Evolutionary conservation across 768 basidiomycete genomes (phyloP).

Genomic region (Crucibulum laeve): DNA sequence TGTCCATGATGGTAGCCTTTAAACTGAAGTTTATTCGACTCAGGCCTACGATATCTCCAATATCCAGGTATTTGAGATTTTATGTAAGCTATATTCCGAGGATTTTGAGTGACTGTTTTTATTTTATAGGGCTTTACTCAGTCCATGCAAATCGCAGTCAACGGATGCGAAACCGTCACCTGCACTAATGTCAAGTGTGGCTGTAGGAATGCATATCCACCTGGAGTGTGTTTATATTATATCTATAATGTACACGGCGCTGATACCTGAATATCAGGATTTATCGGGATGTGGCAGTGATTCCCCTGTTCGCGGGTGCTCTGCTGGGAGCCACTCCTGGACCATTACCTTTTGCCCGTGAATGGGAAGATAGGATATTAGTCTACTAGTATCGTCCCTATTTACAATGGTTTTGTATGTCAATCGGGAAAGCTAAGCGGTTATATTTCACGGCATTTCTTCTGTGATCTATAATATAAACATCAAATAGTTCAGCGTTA

Average conservation of each 20-base stretch:
- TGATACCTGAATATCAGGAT: conserved; percentile 16
- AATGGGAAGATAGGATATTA: conserved; percentile 1
- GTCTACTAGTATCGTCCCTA: no score
- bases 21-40: background rate
- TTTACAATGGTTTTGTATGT: no score
- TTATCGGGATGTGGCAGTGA: conserved; percentile 33
- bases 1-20: background rate
- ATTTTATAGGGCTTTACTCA: conserved; percentile 29
- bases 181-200: conserved; percentile 34
- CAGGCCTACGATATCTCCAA: conserved; percentile 40
- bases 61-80: conserved; percentile 19
- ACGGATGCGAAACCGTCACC: conserved; percentile 33
- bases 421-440: no score
- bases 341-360: conserved; percentile 29
- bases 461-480: no score
- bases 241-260: background rate
- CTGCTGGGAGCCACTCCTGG: conserved; percentile 26
- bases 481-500: no score
- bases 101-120: background rate
- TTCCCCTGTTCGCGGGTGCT: conserved; percentile 30
- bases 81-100: background rate
- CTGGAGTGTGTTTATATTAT: conserved; percentile 19
- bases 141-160: conserved; percentile 27
- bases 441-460: no score
- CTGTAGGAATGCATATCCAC: conserved; percentile 25